Conservation (phyloP, 78 protist species). For the Dictyostelium purpureum region DNA sequence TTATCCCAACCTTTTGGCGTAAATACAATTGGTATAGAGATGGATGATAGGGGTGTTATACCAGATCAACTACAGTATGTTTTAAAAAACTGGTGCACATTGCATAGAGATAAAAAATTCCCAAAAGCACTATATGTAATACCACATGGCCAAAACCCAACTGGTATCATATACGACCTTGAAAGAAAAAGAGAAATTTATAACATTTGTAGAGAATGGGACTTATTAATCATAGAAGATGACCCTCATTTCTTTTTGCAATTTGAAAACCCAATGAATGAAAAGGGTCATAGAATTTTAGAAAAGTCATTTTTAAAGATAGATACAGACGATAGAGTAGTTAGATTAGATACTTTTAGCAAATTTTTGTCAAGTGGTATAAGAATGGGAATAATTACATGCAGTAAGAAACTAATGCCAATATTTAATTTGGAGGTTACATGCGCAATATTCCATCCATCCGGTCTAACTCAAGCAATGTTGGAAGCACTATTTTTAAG, state of each 20-base stretch:
- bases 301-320: not conserved
- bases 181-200: not conserved
- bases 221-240: not conserved
- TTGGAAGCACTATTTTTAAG: not conserved
- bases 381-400: not conserved
- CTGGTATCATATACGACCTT: not conserved
- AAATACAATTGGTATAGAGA: not conserved
- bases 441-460: not conserved
- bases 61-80: conserved; percentile 4
- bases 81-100: conserved; percentile 26
- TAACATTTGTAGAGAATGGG: not conserved
- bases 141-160: conserved; percentile 24
- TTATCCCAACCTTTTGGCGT: not conserved
- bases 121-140: not conserved
- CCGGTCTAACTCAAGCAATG: not conserved
- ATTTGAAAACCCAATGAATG: not conserved
- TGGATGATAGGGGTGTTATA: conserved; percentile 54
- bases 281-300: not conserved
- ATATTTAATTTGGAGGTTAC: not conserved
- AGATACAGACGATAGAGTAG: not conserved
- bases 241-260: conserved; percentile 3
- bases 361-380: not conserved
- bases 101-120: not conserved
- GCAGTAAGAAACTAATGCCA: not conserved
- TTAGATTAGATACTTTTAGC: not conserved